Evolutionary conservation across 208 protist species (phyloP), one percentile per base, ranked within the genome.

Genomic region (Leishmania turanica): DNA sequence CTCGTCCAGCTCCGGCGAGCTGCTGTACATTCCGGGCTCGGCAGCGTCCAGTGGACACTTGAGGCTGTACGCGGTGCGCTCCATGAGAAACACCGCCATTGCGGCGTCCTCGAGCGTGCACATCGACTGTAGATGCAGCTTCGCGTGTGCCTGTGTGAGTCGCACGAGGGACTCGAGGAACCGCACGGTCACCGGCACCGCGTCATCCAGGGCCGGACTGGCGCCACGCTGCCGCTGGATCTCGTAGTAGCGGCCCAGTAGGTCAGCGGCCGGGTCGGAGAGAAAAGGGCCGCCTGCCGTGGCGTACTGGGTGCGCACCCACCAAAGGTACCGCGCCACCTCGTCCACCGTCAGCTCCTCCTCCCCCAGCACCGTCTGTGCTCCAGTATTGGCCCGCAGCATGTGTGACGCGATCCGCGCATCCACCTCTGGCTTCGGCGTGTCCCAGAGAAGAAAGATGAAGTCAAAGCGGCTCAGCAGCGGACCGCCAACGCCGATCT

Each of bases 391-490:
- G 31, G 82, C 82, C 37, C 80, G 80, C 51, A 98, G 88, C 78
- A 98, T 93, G 87, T 98, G 99, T 4, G 87, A 84, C 1, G 95
- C 92, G 40, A 99, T 97, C 40, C 83, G 78, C 11, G 65, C 82
- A 77, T 99, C 99, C 84, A 94, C 94, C 24, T 94, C 90, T 8
- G 86, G 70, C 80, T 97, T 87, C 45, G 95, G 89, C 9, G 81
- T 94, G 78, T 99, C 99, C 69, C 95, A 92, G 8, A 99, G 87
- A 21, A 99, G 83, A 66, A 99, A 91, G 69, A 99, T 95, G 60
- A 99, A 92, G 90, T 99, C 99, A 85, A 99, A 99, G 53, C 99
- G 91, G 65, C 91, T 98, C 3, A 99, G 90, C 27, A 99, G 87
- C 13, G 99, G 98, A 7, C 93, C 92, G 77, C 96, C 98, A 2